A percentile compares a stretch with the other conserved stretches of the same genome.
phyloP scores from a whole-genome alignment of 129 eudicot species.

The Artemisia annua region DNA sequence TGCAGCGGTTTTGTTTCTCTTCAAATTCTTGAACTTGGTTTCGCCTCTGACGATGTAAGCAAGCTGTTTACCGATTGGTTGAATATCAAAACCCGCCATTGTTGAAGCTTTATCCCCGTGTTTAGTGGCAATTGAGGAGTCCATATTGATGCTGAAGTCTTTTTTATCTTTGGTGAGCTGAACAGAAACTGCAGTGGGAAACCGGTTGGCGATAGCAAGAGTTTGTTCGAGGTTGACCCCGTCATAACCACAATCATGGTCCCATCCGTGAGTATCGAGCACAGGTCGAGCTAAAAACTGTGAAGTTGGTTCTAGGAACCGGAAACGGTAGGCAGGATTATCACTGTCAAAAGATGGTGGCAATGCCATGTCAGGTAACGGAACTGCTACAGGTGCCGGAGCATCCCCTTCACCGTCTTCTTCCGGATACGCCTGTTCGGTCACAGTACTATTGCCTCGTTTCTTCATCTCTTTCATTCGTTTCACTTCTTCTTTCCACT shows the following conservation, averaged over 20 bases:
- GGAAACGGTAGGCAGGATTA: constrained; percentile 68
- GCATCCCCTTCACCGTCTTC: constrained; percentile 68
- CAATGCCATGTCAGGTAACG: constrained; percentile 82
- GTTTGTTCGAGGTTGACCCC: constrained; percentile 85
- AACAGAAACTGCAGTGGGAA: constrained; percentile 56
- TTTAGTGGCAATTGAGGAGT: constrained; percentile 70
- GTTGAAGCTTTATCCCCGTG: constrained; percentile 72
- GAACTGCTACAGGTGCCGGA: constrained; percentile 81
- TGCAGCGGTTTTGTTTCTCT: constrained; percentile 71
- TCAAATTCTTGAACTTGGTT: constrained; percentile 77
- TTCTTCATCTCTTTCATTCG: constrained; percentile 79
- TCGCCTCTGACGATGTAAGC: constrained; percentile 86
- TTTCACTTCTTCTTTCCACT: constrained; percentile 85
- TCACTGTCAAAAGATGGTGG: constrained; percentile 87
- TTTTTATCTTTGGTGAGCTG: constrained; percentile 87
- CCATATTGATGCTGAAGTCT: constrained; percentile 78
- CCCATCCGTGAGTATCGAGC: constrained; percentile 89
- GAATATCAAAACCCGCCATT: constrained; percentile 86
- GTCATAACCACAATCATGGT: constrained; percentile 92
- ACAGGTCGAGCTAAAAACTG: constrained; percentile 88
- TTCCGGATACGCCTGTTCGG: constrained; percentile 33
- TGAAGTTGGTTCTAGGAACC: constrained; percentile 89
- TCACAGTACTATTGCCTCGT: constrained; percentile 46
- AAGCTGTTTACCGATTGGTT: constrained; percentile 74
- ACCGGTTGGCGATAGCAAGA: constrained; percentile 56